Evolutionary conservation across 305 asterid species (phyloP).

Genomic region (Solanum hybrid): DNA sequence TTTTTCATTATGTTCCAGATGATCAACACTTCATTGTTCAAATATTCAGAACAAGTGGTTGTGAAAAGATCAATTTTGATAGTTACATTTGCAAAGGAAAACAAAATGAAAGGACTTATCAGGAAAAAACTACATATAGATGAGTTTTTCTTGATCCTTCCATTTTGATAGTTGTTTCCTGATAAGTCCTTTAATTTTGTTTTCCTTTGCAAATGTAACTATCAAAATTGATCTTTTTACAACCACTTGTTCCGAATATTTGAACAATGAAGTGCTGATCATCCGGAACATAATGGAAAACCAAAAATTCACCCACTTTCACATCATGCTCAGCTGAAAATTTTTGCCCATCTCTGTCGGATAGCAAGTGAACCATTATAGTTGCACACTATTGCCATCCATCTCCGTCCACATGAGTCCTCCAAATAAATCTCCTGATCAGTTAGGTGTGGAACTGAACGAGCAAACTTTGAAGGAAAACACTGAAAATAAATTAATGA

Average conservation of each 20-base stretch:
- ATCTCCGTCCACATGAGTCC: slow-evolving; percentile 14
- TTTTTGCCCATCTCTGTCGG: slow-evolving; percentile 13
- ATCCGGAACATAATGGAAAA: slow-evolving; percentile 2
- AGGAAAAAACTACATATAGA: not conserved
- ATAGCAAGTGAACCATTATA: slow-evolving; percentile 9
- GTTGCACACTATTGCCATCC: slow-evolving; percentile 6
- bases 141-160: not conserved
- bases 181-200: not conserved
- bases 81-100: not conserved
- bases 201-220: not conserved
- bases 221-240: not conserved
- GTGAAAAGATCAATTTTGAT: not conserved
- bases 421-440: slow-evolving; percentile 15
- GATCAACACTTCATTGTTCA: slow-evolving; percentile 11
- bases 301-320: slow-evolving; percentile 12
- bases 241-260: not conserved
- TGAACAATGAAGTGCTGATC: slow-evolving; percentile 15
- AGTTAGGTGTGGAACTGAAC: not conserved
- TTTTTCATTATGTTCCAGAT: not conserved
- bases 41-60: not conserved
- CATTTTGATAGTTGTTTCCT: not conserved
- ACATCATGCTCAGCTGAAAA: slow-evolving; percentile 13
- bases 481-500: slow-evolving; percentile 6
- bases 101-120: not conserved
- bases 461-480: slow-evolving; percentile 14